A percentile compares a stretch with the other conserved stretches of the same genome.
Evolutionary conservation across 2,329 filamentous ascomycete genomes (phyloP).

Genomic region (Pseudocercospora vitis): DNA sequence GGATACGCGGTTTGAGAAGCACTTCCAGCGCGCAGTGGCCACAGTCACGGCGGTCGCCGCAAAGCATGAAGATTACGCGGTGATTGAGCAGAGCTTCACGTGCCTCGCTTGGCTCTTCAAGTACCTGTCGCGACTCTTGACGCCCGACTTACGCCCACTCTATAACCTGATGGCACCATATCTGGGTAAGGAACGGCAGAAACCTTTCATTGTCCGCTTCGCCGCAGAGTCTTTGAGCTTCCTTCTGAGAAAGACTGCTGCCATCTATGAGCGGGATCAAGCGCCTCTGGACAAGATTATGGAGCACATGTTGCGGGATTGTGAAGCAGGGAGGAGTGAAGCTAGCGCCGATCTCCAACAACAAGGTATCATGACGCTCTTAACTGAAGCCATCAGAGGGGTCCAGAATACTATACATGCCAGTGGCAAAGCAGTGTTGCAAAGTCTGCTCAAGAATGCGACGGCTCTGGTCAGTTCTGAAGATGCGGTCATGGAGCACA

Average conservation of each 20-base stretch:
- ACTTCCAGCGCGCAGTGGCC: slow-evolving; percentile 74
- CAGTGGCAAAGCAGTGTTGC: slow-evolving; percentile 55
- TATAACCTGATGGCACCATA: slow-evolving; percentile 81
- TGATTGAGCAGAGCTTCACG: slow-evolving; percentile 97
- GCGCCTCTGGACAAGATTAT: slow-evolving; percentile 70
- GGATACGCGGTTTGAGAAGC: slow-evolving; percentile 80
- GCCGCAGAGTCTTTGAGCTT: slow-evolving; percentile 95
- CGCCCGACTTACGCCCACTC: slow-evolving; percentile 80
- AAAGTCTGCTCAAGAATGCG: slow-evolving; percentile 47
- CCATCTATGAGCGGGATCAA: slow-evolving; percentile 70
- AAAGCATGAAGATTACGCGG: slow-evolving; percentile 68
- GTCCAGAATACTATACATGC: slow-evolving; percentile 60
- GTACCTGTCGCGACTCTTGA: slow-evolving; percentile 83
- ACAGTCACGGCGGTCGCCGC: slow-evolving; percentile 77
- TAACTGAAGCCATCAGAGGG: slow-evolving; percentile 75
- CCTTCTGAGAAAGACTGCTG: slow-evolving; percentile 82
- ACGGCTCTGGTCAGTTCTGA: slow-evolving; percentile 17
- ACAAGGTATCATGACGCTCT: slow-evolving; percentile 87
- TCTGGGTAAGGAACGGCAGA: slow-evolving; percentile 78
- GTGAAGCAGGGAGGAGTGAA: slow-evolving; percentile 52
- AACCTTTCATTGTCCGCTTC: slow-evolving; percentile 84
- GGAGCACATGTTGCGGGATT: slow-evolving; percentile 68
- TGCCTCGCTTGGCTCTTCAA: slow-evolving; percentile 96
- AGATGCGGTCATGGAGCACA: slow-evolving; percentile 44
- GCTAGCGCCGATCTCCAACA: slow-evolving; percentile 63